These are phyloP conservation scores for Trichocladium uniseriatum DNA, from an alignment of 495 filamentous ascomycete genomes.

Conservation along the genomic window DNA sequence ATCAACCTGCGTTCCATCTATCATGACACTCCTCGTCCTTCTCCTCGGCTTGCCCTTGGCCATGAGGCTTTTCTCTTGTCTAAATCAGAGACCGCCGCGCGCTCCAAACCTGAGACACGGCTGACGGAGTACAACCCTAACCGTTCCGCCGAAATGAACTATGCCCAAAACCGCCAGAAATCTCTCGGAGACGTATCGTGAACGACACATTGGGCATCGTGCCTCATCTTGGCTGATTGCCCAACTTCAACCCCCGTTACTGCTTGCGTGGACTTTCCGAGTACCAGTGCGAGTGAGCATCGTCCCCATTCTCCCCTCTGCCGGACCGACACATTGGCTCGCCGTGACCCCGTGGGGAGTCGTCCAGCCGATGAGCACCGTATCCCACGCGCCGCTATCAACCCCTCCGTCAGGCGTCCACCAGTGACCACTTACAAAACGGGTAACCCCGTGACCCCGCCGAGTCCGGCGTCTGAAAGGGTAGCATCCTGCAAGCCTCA, in stretches of 20 bases:
- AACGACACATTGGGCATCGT: constrained; percentile 3
- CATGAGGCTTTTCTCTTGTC: no score
- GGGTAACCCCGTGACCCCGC: background rate
- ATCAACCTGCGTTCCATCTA: no score
- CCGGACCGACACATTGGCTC: no score
- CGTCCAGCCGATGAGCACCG: no score
- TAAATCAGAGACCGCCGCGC: no score
- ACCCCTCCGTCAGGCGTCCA: background rate
- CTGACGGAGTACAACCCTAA: background rate
- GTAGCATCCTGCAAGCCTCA: background rate
- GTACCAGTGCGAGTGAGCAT: no score
- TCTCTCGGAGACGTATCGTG: constrained; percentile 6
- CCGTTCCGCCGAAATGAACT: background rate
- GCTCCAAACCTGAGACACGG: background rate
- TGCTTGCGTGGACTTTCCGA: background rate
- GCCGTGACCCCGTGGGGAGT: no score
- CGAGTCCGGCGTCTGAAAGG: background rate
- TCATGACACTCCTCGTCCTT: no score
- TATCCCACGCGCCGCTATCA: background rate
- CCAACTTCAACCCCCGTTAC: background rate
- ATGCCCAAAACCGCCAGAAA: constrained; percentile 16
- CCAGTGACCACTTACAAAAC: background rate
- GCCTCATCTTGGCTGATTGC: background rate
- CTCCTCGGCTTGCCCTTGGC: no score
- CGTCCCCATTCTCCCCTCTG: no score